Base-by-base conservation (phyloP, 2,329 filamentous ascomycete species). In the Keithomyces neogunnii region DNA sequence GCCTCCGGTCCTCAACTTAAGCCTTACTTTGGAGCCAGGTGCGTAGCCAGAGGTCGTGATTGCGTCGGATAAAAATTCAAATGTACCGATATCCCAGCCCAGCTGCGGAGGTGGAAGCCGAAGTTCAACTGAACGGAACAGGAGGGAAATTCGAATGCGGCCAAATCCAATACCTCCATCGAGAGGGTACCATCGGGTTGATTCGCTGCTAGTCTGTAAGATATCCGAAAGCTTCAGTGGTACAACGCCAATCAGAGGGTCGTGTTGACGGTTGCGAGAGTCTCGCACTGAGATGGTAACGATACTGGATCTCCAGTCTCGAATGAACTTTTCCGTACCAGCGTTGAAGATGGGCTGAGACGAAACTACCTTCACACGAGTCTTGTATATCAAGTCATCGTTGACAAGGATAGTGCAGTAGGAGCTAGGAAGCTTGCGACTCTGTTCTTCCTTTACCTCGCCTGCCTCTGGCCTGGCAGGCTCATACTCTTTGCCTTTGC, bases 301-400 rank as follows among this genome's bases (percentile, higher is more conserved):
- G 52, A 96, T 87, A 45, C 81, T 79, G 19, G 88, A 93, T 56
- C 89, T 80, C 93, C 93, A 99, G 63, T 99, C 92, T 28, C 92
- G 85, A 32, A 97, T 74, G 60, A 97, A 97, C 10, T 86, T 82
- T 64, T 99, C 93, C 0, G 91, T 96, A 53, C 92, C 92, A 3
- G 93, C 91, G 60, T 97, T 96, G 77, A 96, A 97, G 57, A 97
- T 96, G 1, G 93, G 93, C 66, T 95, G 91, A 49, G 89, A 95
- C 36, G 88, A 95, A 6, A 95, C 87, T 3, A 91, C 91, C 74
- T 99, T 97, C 36, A 89, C 82, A 62, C 93, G 82, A n/a, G 92
- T 97, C 63, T 92, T 90, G 74, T 96, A 97, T 19, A 90, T 80
- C 59, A 96, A 70, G 60, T 95, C 84, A 62, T 97, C 92, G 59